These are phyloP conservation scores for Coniochaeta sp. DNA, from an alignment of 2,329 filamentous ascomycete genomes.

Conservation along the genomic window DNA sequence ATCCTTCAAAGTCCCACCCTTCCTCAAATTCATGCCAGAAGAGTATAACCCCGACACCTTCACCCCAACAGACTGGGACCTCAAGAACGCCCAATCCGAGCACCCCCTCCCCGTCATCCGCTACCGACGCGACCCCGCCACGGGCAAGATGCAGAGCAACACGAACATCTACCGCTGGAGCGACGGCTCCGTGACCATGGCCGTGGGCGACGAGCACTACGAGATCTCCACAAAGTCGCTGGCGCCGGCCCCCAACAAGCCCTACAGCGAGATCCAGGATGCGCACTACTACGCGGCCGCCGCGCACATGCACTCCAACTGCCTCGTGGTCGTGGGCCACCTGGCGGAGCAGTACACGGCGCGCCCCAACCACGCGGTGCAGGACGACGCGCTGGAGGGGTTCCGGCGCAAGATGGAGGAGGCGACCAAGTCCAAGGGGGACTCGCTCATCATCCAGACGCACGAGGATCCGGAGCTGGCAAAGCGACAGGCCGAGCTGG, in stretches of 20 bases:
- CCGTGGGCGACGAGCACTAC: conserved; percentile 70
- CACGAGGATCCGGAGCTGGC: conserved; percentile 69
- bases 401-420: conserved; percentile 62
- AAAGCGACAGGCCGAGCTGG: conserved; percentile 65
- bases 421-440: conserved; percentile 48
- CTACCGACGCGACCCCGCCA: conserved; percentile 61
- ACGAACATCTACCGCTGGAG: conserved; percentile 70
- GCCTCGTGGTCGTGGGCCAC: conserved; percentile 68
- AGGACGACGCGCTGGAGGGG: conserved; percentile 64
- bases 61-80: conserved; percentile 49
- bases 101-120: conserved; percentile 60
- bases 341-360: conserved; percentile 67
- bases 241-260: conserved; percentile 52
- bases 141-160: conserved; percentile 64
- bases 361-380: conserved; percentile 57
- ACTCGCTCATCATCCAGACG: conserved; percentile 62
- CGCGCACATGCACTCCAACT: conserved; percentile 59
- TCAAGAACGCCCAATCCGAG: conserved; percentile 45
- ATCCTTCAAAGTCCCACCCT: conserved; percentile 63
- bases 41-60: conserved; percentile 62
- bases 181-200: conserved; percentile 69
- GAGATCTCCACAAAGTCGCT: conserved; percentile 65
- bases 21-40: conserved; percentile 62
- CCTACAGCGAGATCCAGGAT: conserved; percentile 62
- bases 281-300: conserved; percentile 71